These are phyloP conservation scores for Leptosphaerulina australis DNA, from an alignment of 2,329 filamentous ascomycete genomes.

Conservation along the genomic window DNA sequence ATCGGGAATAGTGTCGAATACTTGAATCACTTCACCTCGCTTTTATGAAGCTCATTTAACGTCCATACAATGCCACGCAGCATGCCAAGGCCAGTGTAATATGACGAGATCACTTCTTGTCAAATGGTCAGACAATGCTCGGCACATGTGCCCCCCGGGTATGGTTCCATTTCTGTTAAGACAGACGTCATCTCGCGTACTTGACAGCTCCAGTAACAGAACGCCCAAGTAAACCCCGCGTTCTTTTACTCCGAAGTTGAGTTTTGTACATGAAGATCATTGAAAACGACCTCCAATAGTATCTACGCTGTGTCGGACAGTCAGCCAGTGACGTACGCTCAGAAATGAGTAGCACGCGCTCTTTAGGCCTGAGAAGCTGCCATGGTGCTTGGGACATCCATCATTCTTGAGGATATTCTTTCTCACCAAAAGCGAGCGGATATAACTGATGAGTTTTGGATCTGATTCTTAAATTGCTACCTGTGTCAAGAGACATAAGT, in stretches of 20 bases:
- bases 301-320: slow-evolving; percentile 1
- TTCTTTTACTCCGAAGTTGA: slow-evolving; percentile 9
- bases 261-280: not conserved
- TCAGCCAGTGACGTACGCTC: slow-evolving; percentile 11
- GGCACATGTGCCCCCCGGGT: slow-evolving; percentile 1
- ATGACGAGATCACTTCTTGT: not conserved
- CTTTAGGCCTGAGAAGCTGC: slow-evolving; percentile 5
- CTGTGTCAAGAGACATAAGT: not conserved
- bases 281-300: slow-evolving; percentile 4
- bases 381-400: not conserved
- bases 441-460: not conserved
- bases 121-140: not conserved
- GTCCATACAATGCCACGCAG: not conserved
- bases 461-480: not conserved
- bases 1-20: not conserved
- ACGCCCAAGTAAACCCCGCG: slow-evolving; percentile 11
- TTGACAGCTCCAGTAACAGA: slow-evolving; percentile 14
- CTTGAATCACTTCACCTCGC: not conserved
- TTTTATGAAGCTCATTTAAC: not conserved
- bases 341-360: slow-evolving; percentile 1
- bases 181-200: slow-evolving; percentile 11
- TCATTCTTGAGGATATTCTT: not conserved
- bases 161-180: not conserved
- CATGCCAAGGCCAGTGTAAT: not conserved
- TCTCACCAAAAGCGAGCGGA: not conserved